Evolutionary conservation across 192 early-diverging fungal genomes (phyloP).

Genomic region (Chytriomyces sp.): DNA sequence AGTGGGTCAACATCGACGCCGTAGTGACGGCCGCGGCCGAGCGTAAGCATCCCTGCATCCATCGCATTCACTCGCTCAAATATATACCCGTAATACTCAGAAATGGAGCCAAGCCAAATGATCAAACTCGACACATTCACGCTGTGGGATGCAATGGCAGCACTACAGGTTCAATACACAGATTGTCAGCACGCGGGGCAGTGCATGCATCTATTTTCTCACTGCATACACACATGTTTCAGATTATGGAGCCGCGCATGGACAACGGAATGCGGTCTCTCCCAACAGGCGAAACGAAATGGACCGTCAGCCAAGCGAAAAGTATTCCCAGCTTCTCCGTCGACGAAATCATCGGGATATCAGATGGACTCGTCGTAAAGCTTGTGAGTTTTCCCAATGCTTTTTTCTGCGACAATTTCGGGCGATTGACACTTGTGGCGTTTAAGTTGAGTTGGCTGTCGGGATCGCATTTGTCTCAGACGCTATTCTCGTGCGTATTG

Average conservation of each 20-base stretch:
- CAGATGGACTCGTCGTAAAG: slow-evolving; percentile 22
- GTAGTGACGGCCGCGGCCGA: slow-evolving; percentile 17
- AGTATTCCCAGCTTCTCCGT: slow-evolving; percentile 16
- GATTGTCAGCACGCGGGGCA: neutral
- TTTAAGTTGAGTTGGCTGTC: slow-evolving; percentile 16
- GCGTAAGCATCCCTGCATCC: neutral
- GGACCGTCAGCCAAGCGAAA: slow-evolving; percentile 16
- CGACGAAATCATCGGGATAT: slow-evolving; percentile 27
- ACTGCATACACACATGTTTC: neutral
- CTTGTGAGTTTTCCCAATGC: slow-evolving; percentile 11
- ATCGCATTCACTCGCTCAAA: neutral
- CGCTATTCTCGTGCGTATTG: slow-evolving; percentile 22
- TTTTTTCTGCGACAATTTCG: neutral
- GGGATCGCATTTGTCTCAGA: slow-evolving; percentile 27
- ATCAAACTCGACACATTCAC: slow-evolving; percentile 3
- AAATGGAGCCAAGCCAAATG: slow-evolving; percentile 21
- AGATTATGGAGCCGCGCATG: slow-evolving; percentile 43
- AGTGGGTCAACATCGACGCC: slow-evolving; percentile 24
- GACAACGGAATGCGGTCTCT: slow-evolving; percentile 19
- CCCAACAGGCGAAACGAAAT: neutral
- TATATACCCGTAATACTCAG: neutral
- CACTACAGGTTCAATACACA: slow-evolving; percentile 16
- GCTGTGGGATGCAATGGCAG: slow-evolving; percentile 35
- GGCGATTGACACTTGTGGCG: neutral
- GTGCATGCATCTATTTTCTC: slow-evolving; percentile 6